phyloP scores from a whole-genome alignment of 2,329 filamentous ascomycete species.

The Aspergillus sp. region DNA sequence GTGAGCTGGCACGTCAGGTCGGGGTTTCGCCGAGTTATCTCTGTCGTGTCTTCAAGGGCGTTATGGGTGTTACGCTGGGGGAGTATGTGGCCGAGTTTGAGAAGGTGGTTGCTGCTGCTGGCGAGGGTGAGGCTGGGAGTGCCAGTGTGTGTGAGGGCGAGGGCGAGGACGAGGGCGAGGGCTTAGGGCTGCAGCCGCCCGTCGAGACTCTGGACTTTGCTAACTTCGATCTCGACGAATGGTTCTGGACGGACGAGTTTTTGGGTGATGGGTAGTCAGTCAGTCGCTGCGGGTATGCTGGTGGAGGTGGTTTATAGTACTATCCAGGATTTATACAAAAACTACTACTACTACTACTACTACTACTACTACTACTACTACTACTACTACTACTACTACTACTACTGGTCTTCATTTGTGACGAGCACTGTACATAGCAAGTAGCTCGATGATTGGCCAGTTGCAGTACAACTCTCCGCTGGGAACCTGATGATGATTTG shows the following conservation, averaged over 20 bases:
- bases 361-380: too few relatives aligned
- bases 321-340: too few relatives aligned
- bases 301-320: too few relatives aligned
- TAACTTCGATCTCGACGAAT: constrained; percentile 5
- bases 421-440: too few relatives aligned
- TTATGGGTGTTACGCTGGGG: constrained; percentile 41
- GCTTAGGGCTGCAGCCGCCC: background rate
- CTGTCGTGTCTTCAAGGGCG: constrained; percentile 50
- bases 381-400: too few relatives aligned
- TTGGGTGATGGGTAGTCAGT: background rate
- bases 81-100: constrained; percentile 18
- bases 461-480: too few relatives aligned
- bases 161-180: background rate
- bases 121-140: background rate
- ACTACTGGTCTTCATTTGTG: too few relatives aligned
- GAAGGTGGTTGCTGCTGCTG: background rate
- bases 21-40: constrained; percentile 51
- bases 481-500: too few relatives aligned
- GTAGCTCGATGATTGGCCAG: too few relatives aligned
- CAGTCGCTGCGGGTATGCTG: too few relatives aligned
- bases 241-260: constrained; percentile 1
- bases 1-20: constrained; percentile 42
- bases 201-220: background rate
- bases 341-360: too few relatives aligned
- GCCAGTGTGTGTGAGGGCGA: background rate